Evolutionary conservation across 106 monocot genomes (phyloP).

Genomic region (Cymbidium sinense): DNA sequence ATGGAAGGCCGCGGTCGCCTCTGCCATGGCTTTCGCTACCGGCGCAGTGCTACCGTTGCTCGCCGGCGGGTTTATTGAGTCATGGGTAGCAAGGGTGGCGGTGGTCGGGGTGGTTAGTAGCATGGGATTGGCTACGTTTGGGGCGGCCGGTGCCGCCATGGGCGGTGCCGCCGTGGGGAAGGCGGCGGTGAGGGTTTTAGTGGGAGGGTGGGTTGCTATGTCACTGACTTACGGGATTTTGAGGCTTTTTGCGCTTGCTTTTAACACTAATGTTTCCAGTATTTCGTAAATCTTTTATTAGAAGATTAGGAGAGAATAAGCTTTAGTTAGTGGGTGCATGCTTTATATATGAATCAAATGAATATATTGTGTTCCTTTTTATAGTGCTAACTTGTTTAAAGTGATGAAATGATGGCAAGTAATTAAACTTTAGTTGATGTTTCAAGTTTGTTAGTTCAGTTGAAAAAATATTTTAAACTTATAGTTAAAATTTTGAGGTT

Average conservation of each 20-base stretch:
- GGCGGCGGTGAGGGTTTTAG: conserved; percentile 22
- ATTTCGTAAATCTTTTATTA: background rate
- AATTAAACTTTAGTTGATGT: too few species aligned
- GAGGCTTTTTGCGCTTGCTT: conserved; percentile 4
- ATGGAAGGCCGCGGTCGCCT: conserved; percentile 33
- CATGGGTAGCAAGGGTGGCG: conserved; percentile 27
- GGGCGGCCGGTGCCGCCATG: conserved; percentile 16
- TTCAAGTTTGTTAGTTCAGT: too few species aligned
- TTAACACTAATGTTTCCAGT: background rate
- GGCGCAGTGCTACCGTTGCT: conserved; percentile 46
- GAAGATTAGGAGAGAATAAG: background rate
- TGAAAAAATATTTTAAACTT: too few species aligned
- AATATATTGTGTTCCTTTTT: too few species aligned
- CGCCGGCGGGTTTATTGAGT: conserved; percentile 37
- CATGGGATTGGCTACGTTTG: too few species aligned
- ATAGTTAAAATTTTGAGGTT: too few species aligned
- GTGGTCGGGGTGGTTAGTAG: background rate
- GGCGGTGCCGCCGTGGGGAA: conserved; percentile 26
- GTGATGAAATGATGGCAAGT: too few species aligned
- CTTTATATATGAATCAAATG: too few species aligned
- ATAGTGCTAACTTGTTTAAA: too few species aligned
- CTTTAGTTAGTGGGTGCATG: too few species aligned
- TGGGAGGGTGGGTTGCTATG: conserved; percentile 39
- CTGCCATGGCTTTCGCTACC: conserved; percentile 39
- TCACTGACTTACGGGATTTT: conserved; percentile 16